These are phyloP conservation scores for Ephemerocybe angulata DNA, from an alignment of 768 basidiomycete genomes.

Conservation along the genomic window DNA sequence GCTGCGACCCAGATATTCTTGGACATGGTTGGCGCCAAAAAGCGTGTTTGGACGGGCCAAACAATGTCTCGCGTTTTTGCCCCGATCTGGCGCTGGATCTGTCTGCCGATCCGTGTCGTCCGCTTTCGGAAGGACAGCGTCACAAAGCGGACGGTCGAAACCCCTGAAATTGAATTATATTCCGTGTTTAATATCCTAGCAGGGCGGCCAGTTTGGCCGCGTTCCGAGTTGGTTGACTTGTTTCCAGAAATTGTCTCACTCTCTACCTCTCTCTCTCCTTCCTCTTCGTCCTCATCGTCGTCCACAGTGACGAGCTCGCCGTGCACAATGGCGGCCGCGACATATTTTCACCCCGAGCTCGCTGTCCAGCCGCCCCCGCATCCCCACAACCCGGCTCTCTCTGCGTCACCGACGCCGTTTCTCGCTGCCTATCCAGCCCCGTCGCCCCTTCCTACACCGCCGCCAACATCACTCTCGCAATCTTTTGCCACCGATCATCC, in stretches of 20 bases:
- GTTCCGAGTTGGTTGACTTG: not conserved
- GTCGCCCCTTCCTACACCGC: conserved; percentile 12
- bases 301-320: not conserved
- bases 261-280: not conserved
- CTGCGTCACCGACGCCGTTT: conserved; percentile 9
- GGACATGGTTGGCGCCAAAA: conserved; percentile 4
- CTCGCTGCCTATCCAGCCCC: not conserved
- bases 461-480: conserved; percentile 23
- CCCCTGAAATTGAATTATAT: conserved; percentile 6
- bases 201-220: no score
- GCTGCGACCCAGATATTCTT: conserved; percentile 94
- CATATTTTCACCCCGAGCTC: conserved; percentile 14
- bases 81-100: conserved; percentile 29
- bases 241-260: conserved; percentile 4
- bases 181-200: not conserved
- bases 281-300: conserved; percentile 5
- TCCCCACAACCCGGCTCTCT: conserved; percentile 9
- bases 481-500: conserved; percentile 35
- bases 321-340: not conserved
- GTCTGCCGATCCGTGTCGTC: conserved; percentile 12
- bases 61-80: not conserved
- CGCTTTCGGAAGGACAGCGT: not conserved
- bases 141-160: no score
- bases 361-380: conserved; percentile 12
- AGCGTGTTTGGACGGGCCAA: not conserved